A percentile compares a stretch with the other conserved stretches of the same genome.
Evolutionary conservation across 2,329 filamentous ascomycete species (phyloP).

Genomic region (Exserohilum rostratum): DNA sequence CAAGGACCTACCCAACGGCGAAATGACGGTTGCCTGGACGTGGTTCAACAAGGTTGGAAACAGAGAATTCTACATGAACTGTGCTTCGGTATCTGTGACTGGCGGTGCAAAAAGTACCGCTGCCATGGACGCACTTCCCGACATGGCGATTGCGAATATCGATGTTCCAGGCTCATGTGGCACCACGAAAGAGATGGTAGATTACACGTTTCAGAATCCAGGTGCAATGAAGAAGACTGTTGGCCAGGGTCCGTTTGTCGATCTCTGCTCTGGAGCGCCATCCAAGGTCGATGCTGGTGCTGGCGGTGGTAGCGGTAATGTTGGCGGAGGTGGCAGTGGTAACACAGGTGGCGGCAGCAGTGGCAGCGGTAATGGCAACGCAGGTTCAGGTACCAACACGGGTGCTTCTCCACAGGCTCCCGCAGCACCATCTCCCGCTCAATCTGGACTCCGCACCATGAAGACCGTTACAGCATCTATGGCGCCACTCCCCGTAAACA

Average conservation of each 20-base stretch:
- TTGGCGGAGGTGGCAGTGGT: too few species aligned
- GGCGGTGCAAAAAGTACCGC: slow-evolving; percentile 56
- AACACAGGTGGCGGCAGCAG: background rate
- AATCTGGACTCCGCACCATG: slow-evolving; percentile 30
- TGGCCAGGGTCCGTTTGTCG: slow-evolving; percentile 30
- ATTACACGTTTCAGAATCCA: slow-evolving; percentile 66
- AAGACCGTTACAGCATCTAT: slow-evolving; percentile 33
- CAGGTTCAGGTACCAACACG: slow-evolving; percentile 3
- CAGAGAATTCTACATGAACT: slow-evolving; percentile 97
- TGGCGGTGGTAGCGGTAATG: background rate
- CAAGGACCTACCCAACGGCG: slow-evolving; percentile 71
- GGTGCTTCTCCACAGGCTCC: background rate
- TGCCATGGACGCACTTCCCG: slow-evolving; percentile 65
- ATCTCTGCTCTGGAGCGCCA: slow-evolving; percentile 31
- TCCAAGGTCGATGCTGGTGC: slow-evolving; percentile 4
- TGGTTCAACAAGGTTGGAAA: slow-evolving; percentile 92
- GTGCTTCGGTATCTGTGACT: slow-evolving; percentile 62
- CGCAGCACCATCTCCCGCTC: slow-evolving; percentile 9
- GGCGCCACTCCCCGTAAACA: slow-evolving; percentile 3
- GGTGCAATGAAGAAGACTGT: slow-evolving; percentile 59
- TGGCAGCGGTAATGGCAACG: background rate
- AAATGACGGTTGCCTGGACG: slow-evolving; percentile 82
- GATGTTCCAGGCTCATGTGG: slow-evolving; percentile 51
- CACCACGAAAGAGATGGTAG: slow-evolving; percentile 53
- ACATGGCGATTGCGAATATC: slow-evolving; percentile 77